Evolutionary conservation across 257 asterid species (phyloP).

Genomic region (Solanum ahanhuiri): DNA sequence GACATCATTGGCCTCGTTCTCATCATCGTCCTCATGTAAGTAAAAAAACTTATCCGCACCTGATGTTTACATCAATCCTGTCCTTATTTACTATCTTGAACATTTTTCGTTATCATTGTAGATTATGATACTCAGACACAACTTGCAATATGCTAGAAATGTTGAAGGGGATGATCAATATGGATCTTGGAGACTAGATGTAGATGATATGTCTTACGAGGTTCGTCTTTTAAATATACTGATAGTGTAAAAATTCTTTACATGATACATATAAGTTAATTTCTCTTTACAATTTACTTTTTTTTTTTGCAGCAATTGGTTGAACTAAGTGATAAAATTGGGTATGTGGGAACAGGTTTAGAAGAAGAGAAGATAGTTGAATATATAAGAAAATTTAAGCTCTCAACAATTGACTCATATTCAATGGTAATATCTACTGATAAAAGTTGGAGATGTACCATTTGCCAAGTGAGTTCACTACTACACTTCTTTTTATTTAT

Average conservation of each 20-base stretch:
- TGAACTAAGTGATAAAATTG: constrained; percentile 45
- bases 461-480: constrained; percentile 44
- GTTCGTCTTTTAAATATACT: constrained; percentile 4
- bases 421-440: constrained; percentile 4
- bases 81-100: neutral
- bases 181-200: constrained; percentile 43
- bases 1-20: neutral
- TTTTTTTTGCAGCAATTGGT: constrained; percentile 36
- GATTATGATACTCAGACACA: constrained; percentile 30
- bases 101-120: neutral
- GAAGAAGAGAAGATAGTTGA: constrained; percentile 33
- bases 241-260: neutral
- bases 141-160: constrained; percentile 13
- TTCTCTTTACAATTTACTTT: neutral
- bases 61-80: fast-evolving
- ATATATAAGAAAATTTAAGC: constrained; percentile 25
- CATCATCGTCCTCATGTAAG: neutral
- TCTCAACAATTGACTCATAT: neutral
- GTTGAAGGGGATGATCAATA: constrained; percentile 17
- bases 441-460: constrained; percentile 45
- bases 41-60: neutral
- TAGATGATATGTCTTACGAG: constrained; percentile 50
- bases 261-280: neutral
- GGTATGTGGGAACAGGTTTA: constrained; percentile 44
- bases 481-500: neutral